Evolutionary conservation across 345 rosid species (phyloP).

Genomic region (Acer saccharum): DNA sequence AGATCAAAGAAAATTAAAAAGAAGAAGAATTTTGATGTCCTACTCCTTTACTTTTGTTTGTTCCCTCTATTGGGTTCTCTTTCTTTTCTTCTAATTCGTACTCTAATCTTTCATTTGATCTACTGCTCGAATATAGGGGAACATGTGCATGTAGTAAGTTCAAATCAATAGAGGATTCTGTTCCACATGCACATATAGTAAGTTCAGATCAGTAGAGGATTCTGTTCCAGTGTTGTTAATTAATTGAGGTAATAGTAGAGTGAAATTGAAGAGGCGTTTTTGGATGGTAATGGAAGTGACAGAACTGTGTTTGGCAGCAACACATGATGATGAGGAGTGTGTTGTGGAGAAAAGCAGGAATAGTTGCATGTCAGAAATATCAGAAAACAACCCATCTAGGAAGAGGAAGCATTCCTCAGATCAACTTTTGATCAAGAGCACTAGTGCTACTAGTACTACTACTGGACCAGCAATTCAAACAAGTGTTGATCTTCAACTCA

Average conservation of each 20-base stretch:
- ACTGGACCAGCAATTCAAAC: conserved; percentile 21
- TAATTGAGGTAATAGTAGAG: not conserved
- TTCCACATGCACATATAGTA: not conserved
- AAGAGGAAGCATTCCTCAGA: conserved; percentile 42
- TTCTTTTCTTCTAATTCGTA: not conserved
- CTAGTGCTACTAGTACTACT: not conserved
- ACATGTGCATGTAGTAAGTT: not conserved
- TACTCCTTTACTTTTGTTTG: not conserved
- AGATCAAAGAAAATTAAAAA: not conserved
- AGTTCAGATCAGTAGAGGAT: not conserved
- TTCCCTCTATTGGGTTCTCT: conserved; percentile 1
- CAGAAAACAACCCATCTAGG: conserved; percentile 31
- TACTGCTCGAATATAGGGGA: not conserved
- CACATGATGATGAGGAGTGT: not conserved
- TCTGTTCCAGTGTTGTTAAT: not conserved
- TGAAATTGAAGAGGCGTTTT: not conserved
- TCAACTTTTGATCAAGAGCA: conserved; percentile 1
- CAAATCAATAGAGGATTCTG: not conserved
- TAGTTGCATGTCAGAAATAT: conserved; percentile 33
- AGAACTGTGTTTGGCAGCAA: conserved; percentile 47
- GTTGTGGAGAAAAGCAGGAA: conserved; percentile 18
- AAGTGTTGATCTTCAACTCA: conserved; percentile 46
- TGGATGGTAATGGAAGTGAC: conserved; percentile 38
- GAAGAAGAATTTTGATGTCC: not conserved
- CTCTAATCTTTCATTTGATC: not conserved